Base-by-base conservation (phyloP, 1,284 basidiomycete genomes). In the Naganishia sp. region DNA sequence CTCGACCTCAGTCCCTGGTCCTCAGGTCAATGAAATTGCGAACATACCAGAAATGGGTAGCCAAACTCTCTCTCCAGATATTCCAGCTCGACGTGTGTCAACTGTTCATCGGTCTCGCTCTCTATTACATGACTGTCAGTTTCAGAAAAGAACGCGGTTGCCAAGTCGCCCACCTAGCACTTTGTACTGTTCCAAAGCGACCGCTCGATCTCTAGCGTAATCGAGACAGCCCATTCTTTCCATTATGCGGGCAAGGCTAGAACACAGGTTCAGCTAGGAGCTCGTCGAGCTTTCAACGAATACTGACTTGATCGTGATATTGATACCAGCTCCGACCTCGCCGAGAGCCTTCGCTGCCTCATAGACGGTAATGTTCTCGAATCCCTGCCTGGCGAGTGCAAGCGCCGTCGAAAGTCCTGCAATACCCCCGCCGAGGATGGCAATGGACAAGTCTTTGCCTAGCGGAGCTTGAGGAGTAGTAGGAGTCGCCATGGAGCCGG, bases 251-350 rank as follows among this genome's bases (percentile, higher is more conserved):
- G 71, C 67, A 5, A 77, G 69, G 63, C 58, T 61, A 21, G 23
- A 13, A 5, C 5, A 15, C 35, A 32, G 45, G 32, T 23, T 23
- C 31, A 28, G 6, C 25, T 25, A 23, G 3, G 2, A 25, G 13
- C 49, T 50, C 7, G 9, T 11, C 28, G 21, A 31, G 15, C 46
- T 23, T 21, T 43, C 9, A 15, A 11, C 15, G 3, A 2, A 23
- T 3, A 61, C 58, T 25, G 25, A 61, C 58, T 77, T 77, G 25
- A 76, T 76, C 0, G 73, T 71, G 32, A 75, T 72, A 66, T 75
- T 74, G 69, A 76, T 77, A 7, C 76, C 75, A 11, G 73, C 75
- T 2, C 76, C 76, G 7, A 77, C 74, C 53, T 76, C 75, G 43
- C 73, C 76, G 13, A 77, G 55, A 1, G 46, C 61, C 11, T 69